Base-by-base conservation (phyloP, 768 basidiomycete species). In the Leccinellum albellum region DNA sequence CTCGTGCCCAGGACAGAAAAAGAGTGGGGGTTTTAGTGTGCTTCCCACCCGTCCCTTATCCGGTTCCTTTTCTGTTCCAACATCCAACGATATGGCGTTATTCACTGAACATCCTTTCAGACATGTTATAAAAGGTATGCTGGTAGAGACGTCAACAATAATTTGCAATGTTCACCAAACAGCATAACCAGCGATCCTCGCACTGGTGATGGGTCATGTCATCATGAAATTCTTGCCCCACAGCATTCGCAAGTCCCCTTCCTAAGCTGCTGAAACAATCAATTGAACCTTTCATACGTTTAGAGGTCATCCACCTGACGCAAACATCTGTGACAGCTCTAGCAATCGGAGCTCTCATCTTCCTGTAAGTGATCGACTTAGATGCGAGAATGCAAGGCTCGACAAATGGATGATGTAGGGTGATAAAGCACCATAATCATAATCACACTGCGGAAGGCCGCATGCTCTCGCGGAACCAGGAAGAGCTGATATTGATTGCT, bases 281-380 rank as follows among this genome's bases (percentile, higher is more conserved):
- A 55, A 64, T 35, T 60, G 45, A 70, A 4, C n/a, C 26, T 52
- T 49, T 55, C 33, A 40, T 53, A 61, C 54, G 13, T 54, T 12
- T 57, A 87, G 85, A 83, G 74, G 80, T 83, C 37, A 73, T 87
- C 62, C 83, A 86, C 62, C 67, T 87, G 66, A 84, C 85, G 52
- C 90, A 91, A 69, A 86, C 85, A n/a, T 81, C 82, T 0, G 84
- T 91, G 24, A 86, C 88, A 14, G 78, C 85, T 44, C 72, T 89
- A 23, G 85, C 86, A 29, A 81, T 91, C 26, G 77, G 78, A n/a
- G 79, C 79, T 17, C 70, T 91, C 59, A 79, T 88, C 61, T 74
- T 82, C 66, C 71, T 91, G 89, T 89, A 57, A 75, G 85, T 74
- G 37, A 21, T 37, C 45, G 48, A 32, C 44, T 21, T 26, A 2